Evolutionary conservation across 2,329 filamentous ascomycete genomes (phyloP), one percentile per base, ranked within the genome.

Genomic region (Tolypocladium endophyticum): DNA sequence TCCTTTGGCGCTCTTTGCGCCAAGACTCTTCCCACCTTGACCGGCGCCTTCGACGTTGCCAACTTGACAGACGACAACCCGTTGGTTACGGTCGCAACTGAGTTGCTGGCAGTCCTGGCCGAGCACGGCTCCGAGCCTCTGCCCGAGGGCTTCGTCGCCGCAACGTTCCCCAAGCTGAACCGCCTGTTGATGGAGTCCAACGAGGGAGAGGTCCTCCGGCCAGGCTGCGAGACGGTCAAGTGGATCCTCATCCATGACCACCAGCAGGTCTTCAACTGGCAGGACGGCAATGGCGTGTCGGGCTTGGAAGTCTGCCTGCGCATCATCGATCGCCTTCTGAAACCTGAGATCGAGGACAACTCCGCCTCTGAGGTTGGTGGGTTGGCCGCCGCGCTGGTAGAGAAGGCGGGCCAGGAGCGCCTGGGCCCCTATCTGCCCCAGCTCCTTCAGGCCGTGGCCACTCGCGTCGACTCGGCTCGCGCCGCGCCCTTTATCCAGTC

Each of bases 311-410:
- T 96, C 36, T 90, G 91, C 61, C 82, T 99, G 55, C 85, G 91
- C 64, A 94, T 99, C 66, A 91, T 99, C 63, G 94, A 97, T 71
- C 89, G 93, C 55, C 82, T 99, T 5, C 82, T 99, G 36, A 87
- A 89, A 3, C 88, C 90, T 1, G 76, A 82, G 1, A 87, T 97
- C n/a, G 89, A 95, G 68, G 94, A 99, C 68, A 91, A 93, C 68
- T 90, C 92, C 23, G 94, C 93, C 6, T 90, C 92, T n/a, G 93
- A 99, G 76, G 92, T 99, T 52, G 94, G 94, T 65, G 91, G 92
- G 20, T 83, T 99, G 64, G 94, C 94, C 5, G 93, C 93, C 1
- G 92, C 96, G 73, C 80, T 99, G 35, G 94, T 99, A 0, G 93
- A 97, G 74, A 96, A 94, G 75, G 94, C 93, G 57, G 94, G 94